phyloP scores from a whole-genome alignment of 768 basidiomycete species.

The Tulasnella sp. region DNA sequence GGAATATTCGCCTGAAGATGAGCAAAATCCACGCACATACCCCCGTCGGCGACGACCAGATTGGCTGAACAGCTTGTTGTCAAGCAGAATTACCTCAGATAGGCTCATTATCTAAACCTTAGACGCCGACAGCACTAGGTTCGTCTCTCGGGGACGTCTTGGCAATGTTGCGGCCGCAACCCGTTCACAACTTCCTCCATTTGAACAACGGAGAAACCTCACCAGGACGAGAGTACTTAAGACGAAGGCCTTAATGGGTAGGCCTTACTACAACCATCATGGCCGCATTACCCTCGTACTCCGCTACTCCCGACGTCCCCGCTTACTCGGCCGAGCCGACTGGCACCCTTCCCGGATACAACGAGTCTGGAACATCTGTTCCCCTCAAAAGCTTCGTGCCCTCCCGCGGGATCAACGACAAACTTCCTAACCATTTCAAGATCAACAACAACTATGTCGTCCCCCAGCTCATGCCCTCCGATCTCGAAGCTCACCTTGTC shows the following conservation, averaged over 20 bases:
- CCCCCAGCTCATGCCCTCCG: constrained; percentile 34
- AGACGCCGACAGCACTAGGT: background rate
- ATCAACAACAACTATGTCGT: constrained; percentile 11
- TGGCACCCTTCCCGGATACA: background rate
- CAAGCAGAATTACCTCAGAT: background rate
- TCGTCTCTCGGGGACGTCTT: background rate
- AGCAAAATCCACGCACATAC: too few relatives aligned
- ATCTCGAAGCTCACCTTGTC: constrained; percentile 34
- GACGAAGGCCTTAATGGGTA: background rate
- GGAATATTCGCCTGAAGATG: too few relatives aligned
- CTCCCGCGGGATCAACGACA: background rate
- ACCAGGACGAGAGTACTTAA: background rate
- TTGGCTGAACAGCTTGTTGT: background rate
- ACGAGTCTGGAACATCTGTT: background rate
- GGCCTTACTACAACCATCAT: background rate
- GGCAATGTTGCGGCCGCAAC: background rate
- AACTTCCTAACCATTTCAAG: background rate
- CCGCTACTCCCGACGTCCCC: background rate
- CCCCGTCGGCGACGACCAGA: background rate
- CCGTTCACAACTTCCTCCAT: background rate
- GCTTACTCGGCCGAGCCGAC: background rate
- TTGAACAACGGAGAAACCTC: background rate
- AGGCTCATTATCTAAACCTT: background rate
- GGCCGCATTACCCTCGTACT: background rate
- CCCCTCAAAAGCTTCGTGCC: background rate